Evolutionary conservation across 345 rosid species (phyloP).

Genomic region (Gossypium thurberi): DNA sequence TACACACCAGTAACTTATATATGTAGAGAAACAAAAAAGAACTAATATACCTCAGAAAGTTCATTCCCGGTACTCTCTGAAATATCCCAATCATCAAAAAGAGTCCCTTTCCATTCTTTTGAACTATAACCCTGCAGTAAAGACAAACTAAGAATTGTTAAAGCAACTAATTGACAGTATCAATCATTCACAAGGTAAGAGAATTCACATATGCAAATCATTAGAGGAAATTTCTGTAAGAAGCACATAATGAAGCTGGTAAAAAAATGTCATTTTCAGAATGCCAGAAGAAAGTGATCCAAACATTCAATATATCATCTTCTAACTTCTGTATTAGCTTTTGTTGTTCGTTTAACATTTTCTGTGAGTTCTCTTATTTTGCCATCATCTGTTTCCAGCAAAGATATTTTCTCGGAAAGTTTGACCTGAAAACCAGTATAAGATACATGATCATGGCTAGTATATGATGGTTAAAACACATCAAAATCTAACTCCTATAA

Average conservation of each 20-base stretch:
- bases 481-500: not conserved
- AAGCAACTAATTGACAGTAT: not conserved
- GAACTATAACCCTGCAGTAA: slow-evolving; percentile 73
- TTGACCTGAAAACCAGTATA: slow-evolving; percentile 48
- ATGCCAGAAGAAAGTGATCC: slow-evolving; percentile 21
- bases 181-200: not conserved
- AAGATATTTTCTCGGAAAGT: slow-evolving; percentile 68
- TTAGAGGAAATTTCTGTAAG: not conserved
- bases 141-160: not conserved
- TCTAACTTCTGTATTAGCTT: slow-evolving; percentile 89
- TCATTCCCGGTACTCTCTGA: slow-evolving; percentile 66
- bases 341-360: slow-evolving; percentile 70
- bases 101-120: slow-evolving; percentile 63
- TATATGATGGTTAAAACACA: not conserved
- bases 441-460: slow-evolving; percentile 1
- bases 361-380: slow-evolving; percentile 65
- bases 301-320: slow-evolving; percentile 89
- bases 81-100: slow-evolving; percentile 89
- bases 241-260: not conserved
- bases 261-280: slow-evolving; percentile 2
- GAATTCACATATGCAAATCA: not conserved
- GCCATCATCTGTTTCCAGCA: slow-evolving; percentile 71
- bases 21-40: slow-evolving; percentile 5
- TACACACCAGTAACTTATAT: not conserved
- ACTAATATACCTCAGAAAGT: slow-evolving; percentile 57